phyloP scores from a whole-genome alignment of 2,329 filamentous ascomycete species.

The Verticillium albo-atrum region DNA sequence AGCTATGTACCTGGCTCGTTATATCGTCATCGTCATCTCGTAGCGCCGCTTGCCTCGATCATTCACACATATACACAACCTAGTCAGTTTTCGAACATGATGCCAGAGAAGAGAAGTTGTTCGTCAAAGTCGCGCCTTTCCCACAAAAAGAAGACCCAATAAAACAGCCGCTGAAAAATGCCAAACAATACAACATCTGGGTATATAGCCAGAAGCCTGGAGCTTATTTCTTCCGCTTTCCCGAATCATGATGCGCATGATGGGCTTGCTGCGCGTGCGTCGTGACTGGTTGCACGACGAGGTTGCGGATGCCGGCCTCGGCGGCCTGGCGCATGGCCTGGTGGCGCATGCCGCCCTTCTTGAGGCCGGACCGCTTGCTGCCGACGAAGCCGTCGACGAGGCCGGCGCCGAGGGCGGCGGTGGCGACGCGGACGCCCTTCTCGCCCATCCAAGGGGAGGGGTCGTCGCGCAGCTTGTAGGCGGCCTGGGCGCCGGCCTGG shows the following conservation, averaged over 20 bases:
- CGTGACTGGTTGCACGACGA: conserved; percentile 1
- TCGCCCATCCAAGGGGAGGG: conserved; percentile 41
- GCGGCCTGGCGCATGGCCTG: conserved; percentile 11
- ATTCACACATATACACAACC: too few species aligned
- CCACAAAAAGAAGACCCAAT: too few species aligned
- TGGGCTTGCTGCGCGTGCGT: neutral
- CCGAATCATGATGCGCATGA: neutral
- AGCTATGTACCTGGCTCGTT: neutral
- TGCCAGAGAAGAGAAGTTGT: too few species aligned
- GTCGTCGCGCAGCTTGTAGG: conserved; percentile 40
- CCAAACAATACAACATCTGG: too few species aligned
- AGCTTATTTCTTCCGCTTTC: neutral
- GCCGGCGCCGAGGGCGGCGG: conserved; percentile 43
- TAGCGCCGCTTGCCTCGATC: too few species aligned
- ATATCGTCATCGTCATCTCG: neutral
- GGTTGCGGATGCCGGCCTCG: neutral
- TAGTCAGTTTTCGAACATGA: too few species aligned
- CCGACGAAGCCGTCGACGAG: conserved; percentile 41
- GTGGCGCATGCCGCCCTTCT: conserved; percentile 11
- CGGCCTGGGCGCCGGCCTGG: conserved; percentile 42
- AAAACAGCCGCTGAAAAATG: too few species aligned
- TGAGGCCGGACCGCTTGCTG: conserved; percentile 22
- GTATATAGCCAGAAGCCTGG: too few species aligned
- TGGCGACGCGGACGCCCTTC: conserved; percentile 44
- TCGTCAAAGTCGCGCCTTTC: too few species aligned